Percentiles rank a stretch among this genome's conserved stretches.
These are phyloP conservation scores for Albugo candida DNA, from an alignment of 352 stramenopile genomes.

Conservation along the genomic window DNA sequence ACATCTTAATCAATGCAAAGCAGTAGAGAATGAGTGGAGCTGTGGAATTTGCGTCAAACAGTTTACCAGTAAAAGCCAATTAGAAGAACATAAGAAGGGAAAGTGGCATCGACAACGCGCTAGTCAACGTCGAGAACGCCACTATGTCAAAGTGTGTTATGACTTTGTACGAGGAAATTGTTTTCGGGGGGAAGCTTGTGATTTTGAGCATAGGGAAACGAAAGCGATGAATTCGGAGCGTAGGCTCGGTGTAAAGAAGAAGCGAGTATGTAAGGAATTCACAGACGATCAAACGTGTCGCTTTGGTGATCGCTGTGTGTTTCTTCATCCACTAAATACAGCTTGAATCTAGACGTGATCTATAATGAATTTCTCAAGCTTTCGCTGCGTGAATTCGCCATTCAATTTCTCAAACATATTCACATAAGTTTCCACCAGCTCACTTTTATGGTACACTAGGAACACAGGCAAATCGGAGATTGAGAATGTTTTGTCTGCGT, in stretches of 20 bases:
- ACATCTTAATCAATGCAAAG: slow-evolving; percentile 21
- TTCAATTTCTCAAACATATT: slow-evolving; percentile 30
- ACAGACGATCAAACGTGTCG: slow-evolving; percentile 21
- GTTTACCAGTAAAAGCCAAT: slow-evolving; percentile 54
- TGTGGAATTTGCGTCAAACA: slow-evolving; percentile 55
- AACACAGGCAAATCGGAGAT: slow-evolving; percentile 42
- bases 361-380: slow-evolving; percentile 17
- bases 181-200: slow-evolving; percentile 37
- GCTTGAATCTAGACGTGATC: slow-evolving; percentile 12
- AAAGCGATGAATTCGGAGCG: slow-evolving; percentile 36
- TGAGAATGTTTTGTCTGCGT: slow-evolving; percentile 50
- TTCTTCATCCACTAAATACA: slow-evolving; percentile 18
- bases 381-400: slow-evolving; percentile 28
- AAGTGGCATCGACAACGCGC: slow-evolving; percentile 72
- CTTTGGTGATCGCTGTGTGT: slow-evolving; percentile 61
- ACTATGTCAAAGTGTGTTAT: slow-evolving; percentile 60
- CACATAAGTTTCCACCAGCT: slow-evolving; percentile 38
- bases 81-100: slow-evolving; percentile 51
- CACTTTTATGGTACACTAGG: slow-evolving; percentile 30
- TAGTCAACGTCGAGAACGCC: slow-evolving; percentile 39
- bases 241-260: slow-evolving; percentile 29
- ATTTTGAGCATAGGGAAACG: slow-evolving; percentile 49
- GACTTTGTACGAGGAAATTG: slow-evolving; percentile 66
- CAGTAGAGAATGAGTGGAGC: slow-evolving; percentile 13
- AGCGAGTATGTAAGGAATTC: slow-evolving; percentile 35